phyloP scores from a whole-genome alignment of 345 rosid genomes.

The Cochlearia excelsa region DNA sequence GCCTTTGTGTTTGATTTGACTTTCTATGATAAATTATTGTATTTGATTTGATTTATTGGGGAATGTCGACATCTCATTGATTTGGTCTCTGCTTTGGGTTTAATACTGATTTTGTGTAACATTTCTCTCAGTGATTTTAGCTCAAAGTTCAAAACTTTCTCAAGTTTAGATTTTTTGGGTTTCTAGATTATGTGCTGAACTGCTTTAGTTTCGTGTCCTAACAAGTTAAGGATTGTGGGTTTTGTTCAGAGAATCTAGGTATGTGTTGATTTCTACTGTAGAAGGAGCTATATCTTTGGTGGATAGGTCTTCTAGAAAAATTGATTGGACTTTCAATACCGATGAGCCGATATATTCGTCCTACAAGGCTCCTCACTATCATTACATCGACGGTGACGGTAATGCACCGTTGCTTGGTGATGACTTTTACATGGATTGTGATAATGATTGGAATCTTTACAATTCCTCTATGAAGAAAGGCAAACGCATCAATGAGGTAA shows the following conservation, averaged over 20 bases:
- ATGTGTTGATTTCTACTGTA: slow-evolving; percentile 45
- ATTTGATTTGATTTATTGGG: background rate
- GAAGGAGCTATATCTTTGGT: slow-evolving; percentile 56
- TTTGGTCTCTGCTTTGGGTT: background rate
- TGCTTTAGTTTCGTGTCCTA: background rate
- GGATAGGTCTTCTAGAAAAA: slow-evolving; percentile 39
- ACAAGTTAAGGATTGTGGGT: slow-evolving; percentile 12
- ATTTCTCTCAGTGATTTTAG: background rate
- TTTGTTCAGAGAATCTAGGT: slow-evolving; percentile 39
- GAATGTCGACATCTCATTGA: slow-evolving; percentile 2
- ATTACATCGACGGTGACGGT: slow-evolving; percentile 28
- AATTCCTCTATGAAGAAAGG: slow-evolving; percentile 42
- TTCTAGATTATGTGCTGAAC: background rate
- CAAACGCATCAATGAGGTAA: slow-evolving; percentile 43
- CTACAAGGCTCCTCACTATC: slow-evolving; percentile 49
- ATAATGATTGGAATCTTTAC: slow-evolving; percentile 58
- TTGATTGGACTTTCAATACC: slow-evolving; percentile 52
- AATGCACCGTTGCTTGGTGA: slow-evolving; percentile 37
- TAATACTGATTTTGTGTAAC: too few relatives aligned
- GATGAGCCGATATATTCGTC: slow-evolving; percentile 58
- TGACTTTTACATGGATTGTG: slow-evolving; percentile 59
- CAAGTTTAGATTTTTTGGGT: too few relatives aligned
- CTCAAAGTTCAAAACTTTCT: slow-evolving; percentile 3
- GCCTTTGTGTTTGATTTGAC: too few relatives aligned
- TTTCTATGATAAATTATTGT: too few relatives aligned